phyloP scores from a whole-genome alignment of 495 filamentous ascomycete species.

The Neurospora discreta region DNA sequence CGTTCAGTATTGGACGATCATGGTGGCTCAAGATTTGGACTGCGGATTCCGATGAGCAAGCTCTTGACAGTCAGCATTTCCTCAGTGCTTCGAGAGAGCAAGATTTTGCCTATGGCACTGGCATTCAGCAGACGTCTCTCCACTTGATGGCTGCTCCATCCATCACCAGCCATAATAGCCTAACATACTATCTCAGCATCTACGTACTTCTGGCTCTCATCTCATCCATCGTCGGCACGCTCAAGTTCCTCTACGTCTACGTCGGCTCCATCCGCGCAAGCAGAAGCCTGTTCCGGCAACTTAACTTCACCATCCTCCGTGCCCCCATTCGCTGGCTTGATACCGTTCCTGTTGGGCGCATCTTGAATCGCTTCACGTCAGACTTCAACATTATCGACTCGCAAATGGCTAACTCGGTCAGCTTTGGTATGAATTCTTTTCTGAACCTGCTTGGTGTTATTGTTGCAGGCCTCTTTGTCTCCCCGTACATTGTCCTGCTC shows the following conservation, averaged over 20 bases:
- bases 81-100: conserved; percentile 14
- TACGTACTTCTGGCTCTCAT: conserved; percentile 52
- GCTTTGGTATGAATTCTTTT: conserved; percentile 40
- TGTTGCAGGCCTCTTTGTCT: conserved; percentile 50
- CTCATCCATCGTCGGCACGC: conserved; percentile 44
- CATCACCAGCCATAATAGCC: conserved; percentile 13
- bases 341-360: conserved; percentile 66
- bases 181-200: conserved; percentile 55
- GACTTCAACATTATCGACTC: conserved; percentile 67
- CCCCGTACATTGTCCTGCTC: conserved; percentile 49
- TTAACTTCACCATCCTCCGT: conserved; percentile 55
- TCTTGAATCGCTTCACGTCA: conserved; percentile 69
- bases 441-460: conserved; percentile 47
- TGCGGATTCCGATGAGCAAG: conserved; percentile 23
- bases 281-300: conserved; percentile 49
- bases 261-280: conserved; percentile 51
- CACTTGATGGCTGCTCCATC: conserved; percentile 16
- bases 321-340: conserved; percentile 70
- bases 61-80: conserved; percentile 5
- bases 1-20: conserved; percentile 39
- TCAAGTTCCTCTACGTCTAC: conserved; percentile 49
- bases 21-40: conserved; percentile 71
- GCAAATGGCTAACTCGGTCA: conserved; percentile 47
- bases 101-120: conserved; percentile 21
- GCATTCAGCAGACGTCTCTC: conserved; percentile 28